A percentile compares a stretch with the other conserved stretches of the same genome.
phyloP scores from a whole-genome alignment of 495 filamentous ascomycete genomes.

The Letharia lupina region DNA sequence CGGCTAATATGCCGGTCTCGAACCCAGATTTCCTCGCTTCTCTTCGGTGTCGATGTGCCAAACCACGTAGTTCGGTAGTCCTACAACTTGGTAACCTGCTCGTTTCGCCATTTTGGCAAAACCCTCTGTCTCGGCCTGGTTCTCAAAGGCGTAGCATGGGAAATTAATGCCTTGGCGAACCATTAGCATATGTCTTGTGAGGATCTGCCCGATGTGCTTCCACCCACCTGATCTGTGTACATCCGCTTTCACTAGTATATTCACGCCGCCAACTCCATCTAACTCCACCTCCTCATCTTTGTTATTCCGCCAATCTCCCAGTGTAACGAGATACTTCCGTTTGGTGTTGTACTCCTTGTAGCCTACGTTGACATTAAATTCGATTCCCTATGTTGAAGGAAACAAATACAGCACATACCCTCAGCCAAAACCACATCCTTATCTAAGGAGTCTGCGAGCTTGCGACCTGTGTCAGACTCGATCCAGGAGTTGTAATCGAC shows the following conservation, averaged over 20 bases:
- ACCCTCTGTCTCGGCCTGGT: slow-evolving; percentile 97
- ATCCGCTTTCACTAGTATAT: slow-evolving; percentile 94
- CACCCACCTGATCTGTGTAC: slow-evolving; percentile 82
- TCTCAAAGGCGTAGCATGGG: slow-evolving; percentile 93
- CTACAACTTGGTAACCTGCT: slow-evolving; percentile 85
- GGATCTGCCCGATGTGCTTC: neutral
- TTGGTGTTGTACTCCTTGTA: slow-evolving; percentile 90
- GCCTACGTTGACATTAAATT: slow-evolving; percentile 38
- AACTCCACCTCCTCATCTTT: slow-evolving; percentile 85
- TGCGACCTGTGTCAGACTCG: slow-evolving; percentile 76
- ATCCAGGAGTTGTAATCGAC: slow-evolving; percentile 99
- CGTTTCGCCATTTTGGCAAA: slow-evolving; percentile 99
- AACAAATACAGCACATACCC: slow-evolving; percentile 41
- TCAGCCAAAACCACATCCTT: slow-evolving; percentile 80
- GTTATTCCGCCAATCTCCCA: slow-evolving; percentile 87
- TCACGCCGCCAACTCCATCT: slow-evolving; percentile 94
- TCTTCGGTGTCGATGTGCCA: slow-evolving; percentile 99
- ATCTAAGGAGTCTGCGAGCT: slow-evolving; percentile 59
- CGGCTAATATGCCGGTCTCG: slow-evolving; percentile 21
- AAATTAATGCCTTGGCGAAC: slow-evolving; percentile 76
- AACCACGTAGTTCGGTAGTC: slow-evolving; percentile 93
- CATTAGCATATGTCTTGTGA: slow-evolving; percentile 9
- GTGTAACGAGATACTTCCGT: slow-evolving; percentile 72
- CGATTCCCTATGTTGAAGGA: neutral
- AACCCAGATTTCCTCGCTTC: slow-evolving; percentile 70